phyloP scores from a whole-genome alignment of 2,329 filamentous ascomycete species.

The Claviceps africana region DNA sequence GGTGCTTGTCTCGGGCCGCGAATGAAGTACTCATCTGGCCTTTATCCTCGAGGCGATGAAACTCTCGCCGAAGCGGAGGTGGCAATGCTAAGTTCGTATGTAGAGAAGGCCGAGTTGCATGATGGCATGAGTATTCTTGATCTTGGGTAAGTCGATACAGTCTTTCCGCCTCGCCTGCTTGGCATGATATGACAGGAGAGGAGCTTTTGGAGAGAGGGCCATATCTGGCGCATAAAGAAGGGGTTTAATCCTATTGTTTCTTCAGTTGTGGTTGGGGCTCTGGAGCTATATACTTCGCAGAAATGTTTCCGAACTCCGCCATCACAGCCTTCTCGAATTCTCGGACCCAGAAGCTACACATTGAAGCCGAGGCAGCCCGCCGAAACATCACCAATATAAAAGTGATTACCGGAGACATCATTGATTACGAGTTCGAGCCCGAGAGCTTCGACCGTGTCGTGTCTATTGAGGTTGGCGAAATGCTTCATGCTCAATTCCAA shows the following conservation, averaged over 20 bases:
- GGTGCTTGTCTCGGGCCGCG: constrained; percentile 47
- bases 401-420: constrained; percentile 53
- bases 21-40: constrained; percentile 59
- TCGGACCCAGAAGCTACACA: constrained; percentile 52
- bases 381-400: constrained; percentile 46
- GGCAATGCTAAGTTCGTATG: constrained; percentile 50
- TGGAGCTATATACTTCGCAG: constrained; percentile 49
- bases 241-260: not conserved
- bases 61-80: constrained; percentile 53
- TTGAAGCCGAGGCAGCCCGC: constrained; percentile 41
- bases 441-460: constrained; percentile 49
- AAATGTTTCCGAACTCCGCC: constrained; percentile 44
- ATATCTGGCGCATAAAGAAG: not conserved
- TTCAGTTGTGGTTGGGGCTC: constrained; percentile 56
- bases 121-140: constrained; percentile 50
- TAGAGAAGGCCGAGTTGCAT: constrained; percentile 42
- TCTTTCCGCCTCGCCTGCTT: not conserved
- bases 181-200: not conserved
- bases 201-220: not conserved
- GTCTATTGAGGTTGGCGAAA: constrained; percentile 38
- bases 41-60: constrained; percentile 49
- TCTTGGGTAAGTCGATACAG: constrained; percentile 34
- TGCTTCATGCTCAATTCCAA: not conserved
- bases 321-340: constrained; percentile 60
- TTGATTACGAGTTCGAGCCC: constrained; percentile 48